Evolutionary conservation across 139 green algal genomes (phyloP).

Genomic region (Picochlorum sp.): DNA sequence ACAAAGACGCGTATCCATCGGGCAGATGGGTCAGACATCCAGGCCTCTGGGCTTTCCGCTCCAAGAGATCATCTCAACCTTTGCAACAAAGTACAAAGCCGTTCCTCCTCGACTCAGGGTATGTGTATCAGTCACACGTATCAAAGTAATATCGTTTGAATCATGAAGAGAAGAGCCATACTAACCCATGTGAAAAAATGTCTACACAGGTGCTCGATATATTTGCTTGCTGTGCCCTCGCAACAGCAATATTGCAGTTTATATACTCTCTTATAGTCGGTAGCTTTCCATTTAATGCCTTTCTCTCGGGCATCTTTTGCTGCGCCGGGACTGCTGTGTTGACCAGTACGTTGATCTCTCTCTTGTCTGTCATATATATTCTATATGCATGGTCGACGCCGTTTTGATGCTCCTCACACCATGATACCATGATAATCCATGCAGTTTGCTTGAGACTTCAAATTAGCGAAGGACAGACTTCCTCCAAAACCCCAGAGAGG

Average conservation of each 20-base stretch:
- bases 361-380: too few species aligned
- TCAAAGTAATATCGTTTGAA: too few species aligned
- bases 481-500: constrained; percentile 39
- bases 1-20: too few species aligned
- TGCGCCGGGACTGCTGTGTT: constrained; percentile 68
- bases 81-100: too few species aligned
- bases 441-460: constrained; percentile 55
- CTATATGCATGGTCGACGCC: too few species aligned
- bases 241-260: constrained; percentile 44
- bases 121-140: too few species aligned
- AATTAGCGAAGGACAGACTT: constrained; percentile 27
- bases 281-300: constrained; percentile 84
- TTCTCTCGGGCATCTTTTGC: constrained; percentile 66
- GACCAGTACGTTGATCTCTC: constrained; percentile 38
- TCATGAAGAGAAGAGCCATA: too few species aligned
- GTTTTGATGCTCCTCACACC: neutral
- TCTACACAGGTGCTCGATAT: constrained; percentile 43
- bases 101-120: too few species aligned
- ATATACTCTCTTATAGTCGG: constrained; percentile 64
- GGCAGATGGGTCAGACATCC: too few species aligned
- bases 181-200: neutral
- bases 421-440: neutral
- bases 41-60: too few species aligned
- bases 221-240: constrained; percentile 21
- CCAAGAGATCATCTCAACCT: too few species aligned